These are phyloP conservation scores for Parmales sp. DNA, from an alignment of 108 stramenopile species.

Conservation along the genomic window DNA sequence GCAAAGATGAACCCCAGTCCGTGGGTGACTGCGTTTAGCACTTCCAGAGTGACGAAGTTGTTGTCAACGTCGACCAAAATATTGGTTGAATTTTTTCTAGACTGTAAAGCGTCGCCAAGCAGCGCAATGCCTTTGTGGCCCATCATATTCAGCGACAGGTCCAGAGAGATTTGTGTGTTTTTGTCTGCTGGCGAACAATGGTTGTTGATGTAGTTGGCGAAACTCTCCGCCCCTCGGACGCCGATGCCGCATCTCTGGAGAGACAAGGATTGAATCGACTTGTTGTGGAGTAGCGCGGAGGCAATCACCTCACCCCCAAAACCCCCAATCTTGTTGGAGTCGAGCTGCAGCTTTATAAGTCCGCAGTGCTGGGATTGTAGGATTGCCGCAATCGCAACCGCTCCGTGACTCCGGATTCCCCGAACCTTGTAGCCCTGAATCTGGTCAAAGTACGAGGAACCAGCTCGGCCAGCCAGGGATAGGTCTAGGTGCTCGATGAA, in stretches of 20 bases:
- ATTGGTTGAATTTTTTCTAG: neutral
- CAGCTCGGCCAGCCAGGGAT: neutral
- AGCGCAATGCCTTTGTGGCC: neutral
- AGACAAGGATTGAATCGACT: neutral
- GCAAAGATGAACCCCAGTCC: constrained; percentile 74
- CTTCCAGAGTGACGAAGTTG: neutral
- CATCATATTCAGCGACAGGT: neutral
- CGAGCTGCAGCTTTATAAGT: neutral
- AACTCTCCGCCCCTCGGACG: too few relatives aligned
- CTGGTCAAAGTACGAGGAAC: too few relatives aligned
- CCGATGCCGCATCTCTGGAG: too few relatives aligned
- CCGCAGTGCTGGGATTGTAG: neutral
- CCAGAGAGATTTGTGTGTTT: neutral
- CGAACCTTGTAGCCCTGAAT: neutral
- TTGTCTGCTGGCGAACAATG: too few relatives aligned
- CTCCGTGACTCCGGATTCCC: neutral
- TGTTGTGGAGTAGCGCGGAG: neutral
- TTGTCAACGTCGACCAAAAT: neutral
- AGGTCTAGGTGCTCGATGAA: neutral
- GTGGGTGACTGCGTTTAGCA: constrained; percentile 85
- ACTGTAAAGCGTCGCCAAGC: neutral
- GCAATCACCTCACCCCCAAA: neutral
- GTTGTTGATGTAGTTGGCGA: too few relatives aligned
- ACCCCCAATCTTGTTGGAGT: neutral
- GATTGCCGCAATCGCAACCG: neutral